These are phyloP conservation scores for Cyclotella atomus DNA, from an alignment of 108 stramenopile species.

Conservation along the genomic window DNA sequence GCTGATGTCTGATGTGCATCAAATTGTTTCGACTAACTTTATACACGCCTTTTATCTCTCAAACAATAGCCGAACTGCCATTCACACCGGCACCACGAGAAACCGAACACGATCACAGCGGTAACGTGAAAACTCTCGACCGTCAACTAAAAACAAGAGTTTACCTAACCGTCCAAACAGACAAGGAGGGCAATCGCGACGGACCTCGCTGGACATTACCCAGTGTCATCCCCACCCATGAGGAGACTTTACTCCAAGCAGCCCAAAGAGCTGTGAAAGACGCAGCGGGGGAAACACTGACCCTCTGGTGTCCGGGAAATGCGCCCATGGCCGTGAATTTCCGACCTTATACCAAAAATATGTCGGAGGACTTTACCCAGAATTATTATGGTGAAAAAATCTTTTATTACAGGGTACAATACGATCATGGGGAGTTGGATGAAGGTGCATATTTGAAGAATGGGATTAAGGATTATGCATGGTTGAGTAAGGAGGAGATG, in stretches of 20 bases:
- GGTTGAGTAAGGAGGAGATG: slow-evolving; percentile 77
- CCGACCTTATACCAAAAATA: slow-evolving; percentile 39
- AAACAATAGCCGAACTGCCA: slow-evolving; percentile 50
- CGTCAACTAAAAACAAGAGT: slow-evolving; percentile 71
- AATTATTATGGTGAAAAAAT: slow-evolving; percentile 80
- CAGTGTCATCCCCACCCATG: slow-evolving; percentile 51
- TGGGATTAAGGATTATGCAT: slow-evolving; percentile 67
- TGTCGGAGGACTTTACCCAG: slow-evolving; percentile 36
- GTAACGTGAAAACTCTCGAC: slow-evolving; percentile 68
- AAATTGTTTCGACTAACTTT: too few relatives aligned
- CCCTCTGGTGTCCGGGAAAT: slow-evolving; percentile 67
- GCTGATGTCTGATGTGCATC: neutral
- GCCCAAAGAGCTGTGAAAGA: slow-evolving; percentile 55
- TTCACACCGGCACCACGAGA: slow-evolving; percentile 80
- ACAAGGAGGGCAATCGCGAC: slow-evolving; percentile 24
- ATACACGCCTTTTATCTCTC: neutral
- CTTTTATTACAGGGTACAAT: slow-evolving; percentile 77
- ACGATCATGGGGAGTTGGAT: slow-evolving; percentile 63
- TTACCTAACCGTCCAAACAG: slow-evolving; percentile 64
- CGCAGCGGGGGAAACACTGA: slow-evolving; percentile 47
- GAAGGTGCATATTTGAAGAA: slow-evolving; percentile 22
- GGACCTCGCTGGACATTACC: slow-evolving; percentile 66
- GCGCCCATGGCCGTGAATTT: slow-evolving; percentile 75
- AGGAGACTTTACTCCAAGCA: slow-evolving; percentile 65
- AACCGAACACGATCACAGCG: slow-evolving; percentile 79